Conservation (phyloP, 1,284 basidiomycete species). For the Butyriboletus appendiculatus region DNA sequence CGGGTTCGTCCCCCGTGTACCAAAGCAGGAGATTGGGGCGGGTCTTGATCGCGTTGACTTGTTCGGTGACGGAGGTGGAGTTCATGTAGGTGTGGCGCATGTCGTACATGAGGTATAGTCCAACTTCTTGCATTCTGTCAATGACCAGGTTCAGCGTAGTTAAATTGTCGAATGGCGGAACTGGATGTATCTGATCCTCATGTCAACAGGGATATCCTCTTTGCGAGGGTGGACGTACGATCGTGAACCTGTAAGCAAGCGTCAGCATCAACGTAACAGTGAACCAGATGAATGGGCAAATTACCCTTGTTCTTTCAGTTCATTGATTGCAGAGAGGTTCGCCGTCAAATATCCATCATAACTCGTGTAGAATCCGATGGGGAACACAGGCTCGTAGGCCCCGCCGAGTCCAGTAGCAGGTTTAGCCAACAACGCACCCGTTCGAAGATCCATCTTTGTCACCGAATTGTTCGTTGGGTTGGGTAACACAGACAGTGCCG, state of each 20-base stretch:
- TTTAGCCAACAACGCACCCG: conserved; percentile 63
- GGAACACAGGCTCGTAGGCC: conserved; percentile 60
- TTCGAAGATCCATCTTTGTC: conserved; percentile 71
- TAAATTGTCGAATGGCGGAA: conserved; percentile 61
- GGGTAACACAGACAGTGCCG: conserved; percentile 58
- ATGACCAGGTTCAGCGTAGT: conserved; percentile 58
- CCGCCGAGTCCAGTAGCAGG: conserved; percentile 49
- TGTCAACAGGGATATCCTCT: conserved; percentile 3
- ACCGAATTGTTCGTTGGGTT: conserved; percentile 53
- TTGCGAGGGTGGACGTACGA: conserved; percentile 25
- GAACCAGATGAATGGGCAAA: not conserved
- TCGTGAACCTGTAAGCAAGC: conserved; percentile 30
- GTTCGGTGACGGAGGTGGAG: conserved; percentile 56
- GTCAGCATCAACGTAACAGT: not conserved
- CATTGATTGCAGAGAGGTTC: conserved; percentile 57
- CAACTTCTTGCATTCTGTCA: conserved; percentile 69
- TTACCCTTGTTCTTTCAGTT: conserved; percentile 65
- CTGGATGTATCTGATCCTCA: conserved; percentile 54
- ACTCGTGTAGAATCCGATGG: conserved; percentile 71
- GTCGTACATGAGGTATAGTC: conserved; percentile 76
- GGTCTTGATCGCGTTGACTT: conserved; percentile 67
- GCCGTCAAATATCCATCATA: conserved; percentile 57
- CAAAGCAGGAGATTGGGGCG: conserved; percentile 70
- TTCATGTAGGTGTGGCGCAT: conserved; percentile 72
- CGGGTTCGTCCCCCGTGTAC: conserved; percentile 79